Conservation (phyloP, 164 flowering plant genomes). For the Tinospora cordifolia region DNA sequence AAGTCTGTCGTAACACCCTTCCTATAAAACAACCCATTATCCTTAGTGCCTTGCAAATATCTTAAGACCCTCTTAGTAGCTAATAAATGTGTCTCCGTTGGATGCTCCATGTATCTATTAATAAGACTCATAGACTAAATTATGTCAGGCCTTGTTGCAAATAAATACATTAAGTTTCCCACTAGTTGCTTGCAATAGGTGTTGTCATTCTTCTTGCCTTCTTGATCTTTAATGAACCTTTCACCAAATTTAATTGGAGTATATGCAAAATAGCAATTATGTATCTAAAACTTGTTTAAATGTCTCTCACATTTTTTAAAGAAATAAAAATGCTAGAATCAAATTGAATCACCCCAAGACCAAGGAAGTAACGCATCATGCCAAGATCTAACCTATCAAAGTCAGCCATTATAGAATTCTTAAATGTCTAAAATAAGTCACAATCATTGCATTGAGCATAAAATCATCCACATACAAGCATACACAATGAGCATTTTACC, state of each 20-base stretch:
- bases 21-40: too few species aligned
- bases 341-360: not conserved
- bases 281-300: not conserved
- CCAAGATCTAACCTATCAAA: constrained; percentile 6
- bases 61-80: too few species aligned
- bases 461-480: constrained; percentile 4
- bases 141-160: too few species aligned
- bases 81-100: too few species aligned
- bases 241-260: not conserved
- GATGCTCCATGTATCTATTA: too few species aligned
- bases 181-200: not conserved
- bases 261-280: not conserved
- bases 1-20: not conserved
- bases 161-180: not conserved
- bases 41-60: too few species aligned
- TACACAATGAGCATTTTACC: too few species aligned
- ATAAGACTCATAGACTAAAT: not conserved
- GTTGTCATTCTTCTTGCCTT: not conserved
- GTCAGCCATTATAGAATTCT: not conserved
- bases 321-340: not conserved
- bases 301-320: not conserved
- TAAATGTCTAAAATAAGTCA: not conserved
- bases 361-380: not conserved
- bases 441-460: not conserved
- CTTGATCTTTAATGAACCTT: not conserved